Base-by-base conservation (phyloP, 257 asterid species). In the Przewalskia tangutica region DNA sequence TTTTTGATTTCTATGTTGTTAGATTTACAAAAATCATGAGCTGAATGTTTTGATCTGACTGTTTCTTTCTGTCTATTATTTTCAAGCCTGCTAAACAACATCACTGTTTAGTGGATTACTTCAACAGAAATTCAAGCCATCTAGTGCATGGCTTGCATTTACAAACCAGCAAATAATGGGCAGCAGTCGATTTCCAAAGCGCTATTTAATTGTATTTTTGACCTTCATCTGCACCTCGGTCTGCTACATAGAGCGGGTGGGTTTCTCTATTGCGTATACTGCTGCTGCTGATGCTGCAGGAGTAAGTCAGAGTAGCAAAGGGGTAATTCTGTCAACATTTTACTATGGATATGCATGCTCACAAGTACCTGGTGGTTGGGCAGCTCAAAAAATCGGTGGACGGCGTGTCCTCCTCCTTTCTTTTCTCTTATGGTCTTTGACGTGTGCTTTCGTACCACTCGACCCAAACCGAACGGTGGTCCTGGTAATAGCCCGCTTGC, bases 281-380 rank as follows among this genome's bases (percentile, higher is more conserved):
- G 90, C 92, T 50, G 97, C 97, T 55, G 98, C 98, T 84, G 98
- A 95, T 89, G 97, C 95, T 34, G 95, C 92, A 4, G 92, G 92
- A 42, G 85, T 91, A 53, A 91, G 87, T 54, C 98, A 95, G 86
- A 86, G 94, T 0, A 93, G 97, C 89, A 95, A 95, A 86, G 98
- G 98, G 78, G 83, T 90, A 81, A 93, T 95, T 54, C 97, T 95
- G 68, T 92, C 98, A 0, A 89, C 97, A 13, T 95, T 95, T 89
- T 95, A 95, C 80, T 95, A 92, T 77, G 98, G 98, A 34, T 95
- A 95, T 55, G 98, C 98, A 6, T 91, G 98, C 82, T 95, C 98
- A 65, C 98, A 95, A 86, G 92, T 95, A 50, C 98, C 98, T 0
- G 98, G 98, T 38, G 98, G 98, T 65, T 95, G 97, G 98, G 98